phyloP scores from a whole-genome alignment of 441 rosid genomes.

The Dalechampia spathulata region DNA sequence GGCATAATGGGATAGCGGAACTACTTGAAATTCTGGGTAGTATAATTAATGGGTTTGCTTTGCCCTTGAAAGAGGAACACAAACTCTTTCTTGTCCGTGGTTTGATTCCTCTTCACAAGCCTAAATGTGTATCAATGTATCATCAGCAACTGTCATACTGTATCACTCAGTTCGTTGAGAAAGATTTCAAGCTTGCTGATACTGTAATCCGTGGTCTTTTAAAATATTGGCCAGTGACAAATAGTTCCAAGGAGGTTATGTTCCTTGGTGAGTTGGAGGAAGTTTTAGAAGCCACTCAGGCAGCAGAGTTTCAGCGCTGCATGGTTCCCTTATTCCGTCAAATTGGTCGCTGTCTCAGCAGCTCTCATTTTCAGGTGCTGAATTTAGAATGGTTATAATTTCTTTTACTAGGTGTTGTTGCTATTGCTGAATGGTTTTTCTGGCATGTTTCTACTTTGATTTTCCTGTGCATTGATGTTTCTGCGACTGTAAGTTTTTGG shows the following conservation, averaged over 20 bases:
- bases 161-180: slow-evolving; percentile 82
- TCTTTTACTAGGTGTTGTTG: background rate
- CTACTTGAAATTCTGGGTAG: slow-evolving; percentile 72
- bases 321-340: slow-evolving; percentile 72
- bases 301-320: slow-evolving; percentile 78
- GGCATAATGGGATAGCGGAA: slow-evolving; percentile 57
- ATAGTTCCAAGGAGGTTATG: slow-evolving; percentile 70
- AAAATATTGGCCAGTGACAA: slow-evolving; percentile 79
- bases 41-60: slow-evolving; percentile 71
- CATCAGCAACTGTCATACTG: slow-evolving; percentile 86
- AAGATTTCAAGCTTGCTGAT: slow-evolving; percentile 79
- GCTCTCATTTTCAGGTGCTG: slow-evolving; percentile 79
- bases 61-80: slow-evolving; percentile 92
- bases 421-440: background rate
- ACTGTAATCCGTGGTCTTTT: slow-evolving; percentile 70
- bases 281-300: slow-evolving; percentile 77
- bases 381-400: slow-evolving; percentile 3
- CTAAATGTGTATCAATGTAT: slow-evolving; percentile 62
- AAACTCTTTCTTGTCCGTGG: slow-evolving; percentile 71
- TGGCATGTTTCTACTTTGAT: no score
- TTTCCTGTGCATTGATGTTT: no score
- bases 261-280: slow-evolving; percentile 90
- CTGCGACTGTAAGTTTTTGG: no score
- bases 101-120: slow-evolving; percentile 85
- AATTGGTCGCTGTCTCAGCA: slow-evolving; percentile 65